Evolutionary conservation across 2,329 filamentous ascomycete species (phyloP).

Genomic region (Sclerotinia trifoliorum): DNA sequence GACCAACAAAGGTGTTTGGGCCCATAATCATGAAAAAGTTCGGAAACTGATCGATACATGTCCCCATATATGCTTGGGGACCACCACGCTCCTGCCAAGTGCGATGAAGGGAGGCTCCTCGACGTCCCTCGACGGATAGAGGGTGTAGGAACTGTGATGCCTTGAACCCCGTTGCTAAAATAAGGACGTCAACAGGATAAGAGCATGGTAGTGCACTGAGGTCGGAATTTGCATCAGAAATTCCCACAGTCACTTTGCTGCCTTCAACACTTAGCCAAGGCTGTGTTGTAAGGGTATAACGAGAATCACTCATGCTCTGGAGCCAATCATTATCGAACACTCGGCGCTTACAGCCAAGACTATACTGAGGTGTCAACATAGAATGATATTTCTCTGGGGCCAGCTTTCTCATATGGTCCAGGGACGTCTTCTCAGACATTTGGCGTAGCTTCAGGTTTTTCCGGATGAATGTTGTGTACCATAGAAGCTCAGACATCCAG

Average conservation of each 20-base stretch:
- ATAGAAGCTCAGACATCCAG: neutral
- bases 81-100: conserved; percentile 55
- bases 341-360: conserved; percentile 56
- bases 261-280: conserved; percentile 42
- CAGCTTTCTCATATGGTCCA: conserved; percentile 38
- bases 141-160: neutral
- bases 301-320: conserved; percentile 47
- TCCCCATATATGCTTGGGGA: conserved; percentile 56
- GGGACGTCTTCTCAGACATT: neutral
- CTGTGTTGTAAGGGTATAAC: conserved; percentile 53
- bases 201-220: neutral
- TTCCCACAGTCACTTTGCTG: neutral
- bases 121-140: neutral
- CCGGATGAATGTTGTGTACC: neutral
- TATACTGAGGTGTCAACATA: conserved; percentile 56
- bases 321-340: conserved; percentile 55
- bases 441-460: neutral
- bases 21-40: conserved; percentile 61
- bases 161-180: neutral
- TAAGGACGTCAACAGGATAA: neutral
- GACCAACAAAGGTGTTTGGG: conserved; percentile 58
- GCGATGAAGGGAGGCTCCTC: conserved; percentile 43
- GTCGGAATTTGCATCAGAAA: neutral
- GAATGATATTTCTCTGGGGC: conserved; percentile 56
- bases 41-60: conserved; percentile 56